Evolutionary conservation across 805 yeast species (phyloP), one percentile per base, ranked within the genome.

Genomic region (Starmera pachycereana): DNA sequence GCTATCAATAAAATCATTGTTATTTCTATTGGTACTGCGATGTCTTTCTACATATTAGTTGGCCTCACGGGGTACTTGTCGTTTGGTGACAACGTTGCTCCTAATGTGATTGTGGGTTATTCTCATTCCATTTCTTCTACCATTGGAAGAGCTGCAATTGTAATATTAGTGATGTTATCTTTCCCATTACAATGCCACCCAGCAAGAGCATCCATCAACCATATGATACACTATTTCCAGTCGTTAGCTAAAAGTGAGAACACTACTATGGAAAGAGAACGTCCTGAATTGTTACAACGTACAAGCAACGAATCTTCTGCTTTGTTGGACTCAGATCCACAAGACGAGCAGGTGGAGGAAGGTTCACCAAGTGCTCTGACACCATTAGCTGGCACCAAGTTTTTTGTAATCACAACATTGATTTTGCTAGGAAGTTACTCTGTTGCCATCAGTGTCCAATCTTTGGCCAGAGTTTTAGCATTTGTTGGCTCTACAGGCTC

Each of bases 401-500:
- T 78, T 54, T 61, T 68, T 40, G 44, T 63, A 4, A 68, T 81
- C 39, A 80, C 89, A 0, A 44, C 74, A 0, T 31, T 62, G 0
- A 65, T 83, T 33, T 62, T 88, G 38, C 32, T 69, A 1, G 51
- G 68, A 6, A 76, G 87, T 36, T 87, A 81, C 54, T 40, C 65
- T 1, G 64, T 81, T 9, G 92, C 96, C 0, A 61, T 80, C 30
- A 58, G 75, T 4, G 80, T 88, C 28, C 65, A 65, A 12, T 85
- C 95, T 0, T 74, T 88, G 49, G 95, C 90, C 25, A 72, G 79
- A 36, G 89, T 89, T 12, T 64, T 88, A 48, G 88, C 95, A 2
- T 66, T 88, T 47, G 95, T 88, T 4, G 97, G 97, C 2, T 84
- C 96, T 1, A 87, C 96, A 0, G 96, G 96, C 0, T 85, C 95